phyloP scores from a whole-genome alignment of 2,329 filamentous ascomycete species.

The Shiraia sp. region DNA sequence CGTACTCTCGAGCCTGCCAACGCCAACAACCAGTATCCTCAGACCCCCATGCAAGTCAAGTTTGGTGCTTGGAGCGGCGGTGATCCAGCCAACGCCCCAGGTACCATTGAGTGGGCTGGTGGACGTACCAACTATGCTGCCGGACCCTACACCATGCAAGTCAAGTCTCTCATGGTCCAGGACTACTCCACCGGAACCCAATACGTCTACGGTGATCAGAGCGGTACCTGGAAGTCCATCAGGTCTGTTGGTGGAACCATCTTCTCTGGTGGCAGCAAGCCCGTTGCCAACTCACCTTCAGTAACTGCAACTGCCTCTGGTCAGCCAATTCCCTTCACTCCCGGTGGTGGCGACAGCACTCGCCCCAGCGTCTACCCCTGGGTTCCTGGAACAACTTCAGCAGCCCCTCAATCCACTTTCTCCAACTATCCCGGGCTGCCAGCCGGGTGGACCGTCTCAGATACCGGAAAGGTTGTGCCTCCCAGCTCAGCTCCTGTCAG shows the following conservation, averaged over 20 bases:
- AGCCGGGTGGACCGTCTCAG: conserved; percentile 78
- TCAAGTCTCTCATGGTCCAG: conserved; percentile 74
- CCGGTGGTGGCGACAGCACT: conserved; percentile 61
- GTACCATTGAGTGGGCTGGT: conserved; percentile 88
- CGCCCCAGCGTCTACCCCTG: conserved; percentile 59
- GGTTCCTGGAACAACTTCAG: conserved; percentile 60
- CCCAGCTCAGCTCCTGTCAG: conserved; percentile 68
- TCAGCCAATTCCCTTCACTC: conserved; percentile 68
- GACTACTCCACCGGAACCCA: conserved; percentile 92
- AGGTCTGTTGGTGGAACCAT: conserved; percentile 76
- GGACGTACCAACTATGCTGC: conserved; percentile 81
- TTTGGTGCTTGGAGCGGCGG: conserved; percentile 92
- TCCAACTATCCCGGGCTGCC: conserved; percentile 65
- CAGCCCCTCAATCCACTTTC: conserved; percentile 51
- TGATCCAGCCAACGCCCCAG: conserved; percentile 74
- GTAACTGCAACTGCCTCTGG: conserved; percentile 65
- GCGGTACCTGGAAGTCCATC: conserved; percentile 82
- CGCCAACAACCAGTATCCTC: conserved; percentile 81
- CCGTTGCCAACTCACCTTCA: conserved; percentile 61
- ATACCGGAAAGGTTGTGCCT: conserved; percentile 78
- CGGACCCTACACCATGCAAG: conserved; percentile 84
- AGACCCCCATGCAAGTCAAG: conserved; percentile 93
- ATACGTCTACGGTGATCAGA: conserved; percentile 80
- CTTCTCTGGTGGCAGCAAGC: conserved; percentile 62
- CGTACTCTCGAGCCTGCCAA: conserved; percentile 73